Evolutionary conservation across 2,329 filamentous ascomycete genomes (phyloP), one percentile per base, ranked within the genome.

Genomic region (Xylariaceae sp.): DNA sequence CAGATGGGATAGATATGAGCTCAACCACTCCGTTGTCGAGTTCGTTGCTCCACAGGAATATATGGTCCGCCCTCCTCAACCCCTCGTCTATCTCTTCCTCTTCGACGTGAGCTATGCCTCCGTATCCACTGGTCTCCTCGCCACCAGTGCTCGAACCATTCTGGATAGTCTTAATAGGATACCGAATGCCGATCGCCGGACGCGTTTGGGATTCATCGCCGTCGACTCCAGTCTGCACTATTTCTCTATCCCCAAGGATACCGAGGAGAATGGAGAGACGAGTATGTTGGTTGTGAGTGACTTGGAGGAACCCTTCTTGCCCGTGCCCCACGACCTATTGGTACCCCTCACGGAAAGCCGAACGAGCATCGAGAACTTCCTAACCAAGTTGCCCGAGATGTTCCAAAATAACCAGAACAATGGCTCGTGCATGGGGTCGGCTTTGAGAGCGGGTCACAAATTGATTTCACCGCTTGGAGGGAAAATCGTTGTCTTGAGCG

Each of bases 11-110:
- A 79, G 93, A 58, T 80, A 89, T 32, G 93, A 98, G 65, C 76
- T 98, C 50, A 98, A 98, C 71, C 86, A 96, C 64, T 80, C 90
- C n/a, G 90, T 97, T 27, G 91, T 95, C 49, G 93, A 98, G 64
- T 98, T 96, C 63, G 88, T 98, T 55, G 93, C 93, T 11, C 93
- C 93, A 2, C 93, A 98, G 68, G 93, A 98, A 69, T 98, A 98
- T 70, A 98, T 98, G 93, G 93, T 98, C 27, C 86, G 93, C 50
- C 91, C 93, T 45, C 93, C 93, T 36, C 92, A 95, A 68, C 93
- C 93, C 32, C 76, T 97, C 32, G 92, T 96, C 32, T 97, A 97
- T 65, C 79, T 96, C 12, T 97, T 97, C 77, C 75, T 95, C 58
- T 88, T 97, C 61, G 92, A 96, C 59, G 91, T 96, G 53, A 95